Conservation (phyloP, 345 rosid genomes). For the Brassica nigra region DNA sequence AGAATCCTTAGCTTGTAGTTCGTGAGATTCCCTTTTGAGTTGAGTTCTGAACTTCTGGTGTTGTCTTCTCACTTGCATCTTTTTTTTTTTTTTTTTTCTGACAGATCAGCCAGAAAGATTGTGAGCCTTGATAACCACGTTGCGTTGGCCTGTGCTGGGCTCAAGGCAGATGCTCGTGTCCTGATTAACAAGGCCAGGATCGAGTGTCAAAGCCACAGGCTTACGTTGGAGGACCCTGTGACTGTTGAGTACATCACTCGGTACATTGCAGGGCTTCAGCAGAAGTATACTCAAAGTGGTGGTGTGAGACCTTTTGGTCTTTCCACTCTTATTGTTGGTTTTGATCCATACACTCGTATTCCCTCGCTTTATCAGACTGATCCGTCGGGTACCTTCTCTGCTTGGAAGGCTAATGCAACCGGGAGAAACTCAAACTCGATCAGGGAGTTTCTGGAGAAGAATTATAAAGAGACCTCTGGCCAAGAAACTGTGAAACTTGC, state of each 20-base stretch:
- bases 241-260: conserved; percentile 91
- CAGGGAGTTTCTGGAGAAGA: conserved; percentile 86
- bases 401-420: conserved; percentile 97
- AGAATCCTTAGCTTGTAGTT: too few species aligned
- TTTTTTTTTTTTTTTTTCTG: neutral
- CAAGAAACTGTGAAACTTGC: conserved; percentile 90
- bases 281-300: conserved; percentile 95
- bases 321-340: conserved; percentile 77
- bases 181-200: conserved; percentile 67
- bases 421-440: conserved; percentile 93
- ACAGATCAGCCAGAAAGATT: conserved; percentile 85
- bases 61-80: too few species aligned
- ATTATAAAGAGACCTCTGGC: conserved; percentile 80
- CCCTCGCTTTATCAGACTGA: conserved; percentile 91
- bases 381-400: conserved; percentile 94
- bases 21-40: too few species aligned
- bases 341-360: conserved; percentile 69
- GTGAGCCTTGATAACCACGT: conserved; percentile 83
- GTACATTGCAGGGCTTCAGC: conserved; percentile 92
- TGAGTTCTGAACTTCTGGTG: too few species aligned
- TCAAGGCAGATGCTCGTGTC: conserved; percentile 83
- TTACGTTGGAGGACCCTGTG: conserved; percentile 90
- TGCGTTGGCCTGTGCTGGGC: conserved; percentile 86
- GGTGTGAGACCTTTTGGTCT: conserved; percentile 90
- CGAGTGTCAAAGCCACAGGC: conserved; percentile 87